Evolutionary conservation across 2,329 filamentous ascomycete species (phyloP).

Genomic region (Hirsutella thompsonii): DNA sequence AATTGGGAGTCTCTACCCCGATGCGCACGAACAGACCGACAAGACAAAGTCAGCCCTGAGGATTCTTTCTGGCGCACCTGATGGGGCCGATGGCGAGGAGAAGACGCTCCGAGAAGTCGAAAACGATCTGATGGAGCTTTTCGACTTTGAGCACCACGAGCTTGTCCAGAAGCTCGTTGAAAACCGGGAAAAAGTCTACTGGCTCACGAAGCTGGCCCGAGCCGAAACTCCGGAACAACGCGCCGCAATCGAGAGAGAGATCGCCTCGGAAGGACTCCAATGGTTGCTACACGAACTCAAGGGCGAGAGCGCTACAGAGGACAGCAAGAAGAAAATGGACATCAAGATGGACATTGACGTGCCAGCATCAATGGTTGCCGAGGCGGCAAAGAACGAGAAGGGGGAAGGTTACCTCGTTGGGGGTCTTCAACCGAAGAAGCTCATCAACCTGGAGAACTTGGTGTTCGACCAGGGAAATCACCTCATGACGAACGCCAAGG

Average conservation of each 20-base stretch:
- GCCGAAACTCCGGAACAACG: slow-evolving; percentile 70
- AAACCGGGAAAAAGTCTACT: slow-evolving; percentile 89
- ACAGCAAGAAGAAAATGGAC: slow-evolving; percentile 57
- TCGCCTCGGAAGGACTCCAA: slow-evolving; percentile 76
- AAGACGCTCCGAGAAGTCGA: slow-evolving; percentile 85
- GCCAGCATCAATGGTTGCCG: slow-evolving; percentile 42
- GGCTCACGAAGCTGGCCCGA: slow-evolving; percentile 79
- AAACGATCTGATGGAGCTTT: slow-evolving; percentile 96
- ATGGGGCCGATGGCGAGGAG: slow-evolving; percentile 61
- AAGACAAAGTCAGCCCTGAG: slow-evolving; percentile 78
- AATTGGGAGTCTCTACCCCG: slow-evolving; percentile 76
- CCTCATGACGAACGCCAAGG: slow-evolving; percentile 97
- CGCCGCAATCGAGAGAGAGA: slow-evolving; percentile 72
- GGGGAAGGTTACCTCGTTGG: slow-evolving; percentile 60
- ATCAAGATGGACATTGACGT: slow-evolving; percentile 94
- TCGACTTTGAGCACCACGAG: slow-evolving; percentile 93
- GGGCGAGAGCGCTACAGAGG: slow-evolving; percentile 52
- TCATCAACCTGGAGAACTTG: slow-evolving; percentile 90
- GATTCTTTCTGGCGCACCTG: slow-evolving; percentile 65
- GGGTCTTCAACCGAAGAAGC: slow-evolving; percentile 71
- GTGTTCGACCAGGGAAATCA: slow-evolving; percentile 97
- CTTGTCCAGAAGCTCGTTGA: slow-evolving; percentile 81
- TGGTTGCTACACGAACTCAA: slow-evolving; percentile 80
- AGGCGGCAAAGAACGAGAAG: slow-evolving; percentile 37
- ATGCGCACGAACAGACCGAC: slow-evolving; percentile 85